phyloP scores from a whole-genome alignment of 1,284 basidiomycete species.

The Melampsora abietis-canadensis region DNA sequence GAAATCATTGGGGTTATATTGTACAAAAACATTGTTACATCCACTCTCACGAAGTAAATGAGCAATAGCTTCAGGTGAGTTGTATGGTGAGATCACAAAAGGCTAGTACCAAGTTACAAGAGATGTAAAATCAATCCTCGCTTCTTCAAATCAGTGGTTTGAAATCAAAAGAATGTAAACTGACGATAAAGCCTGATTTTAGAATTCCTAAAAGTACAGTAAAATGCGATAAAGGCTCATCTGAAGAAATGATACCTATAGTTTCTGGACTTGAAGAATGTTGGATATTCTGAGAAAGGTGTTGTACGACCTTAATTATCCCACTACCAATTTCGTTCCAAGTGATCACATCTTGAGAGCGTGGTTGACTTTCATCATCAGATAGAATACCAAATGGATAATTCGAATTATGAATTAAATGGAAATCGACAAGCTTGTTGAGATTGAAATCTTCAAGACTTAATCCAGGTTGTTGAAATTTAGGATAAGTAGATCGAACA shows the following conservation, averaged over 20 bases:
- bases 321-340: neutral
- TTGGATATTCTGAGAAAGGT: neutral
- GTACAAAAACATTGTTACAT: neutral
- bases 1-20: neutral
- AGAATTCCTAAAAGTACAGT: neutral
- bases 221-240: neutral
- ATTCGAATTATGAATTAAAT: neutral
- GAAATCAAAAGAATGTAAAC: too few species aligned
- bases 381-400: neutral
- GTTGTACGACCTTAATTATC: neutral
- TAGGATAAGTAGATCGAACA: neutral
- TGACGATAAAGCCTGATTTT: neutral
- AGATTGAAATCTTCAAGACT: neutral
- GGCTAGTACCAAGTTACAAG: too few species aligned
- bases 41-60: neutral
- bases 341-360: neutral
- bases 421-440: neutral
- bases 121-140: too few species aligned
- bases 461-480: neutral
- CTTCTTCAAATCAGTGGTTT: too few species aligned
- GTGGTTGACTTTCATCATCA: neutral
- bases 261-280: neutral
- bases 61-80: constrained; percentile 1
- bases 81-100: neutral
- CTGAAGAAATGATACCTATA: neutral